Base-by-base conservation (phyloP, 192 early-diverging fungal species). In the Linnemannia zychae region DNA sequence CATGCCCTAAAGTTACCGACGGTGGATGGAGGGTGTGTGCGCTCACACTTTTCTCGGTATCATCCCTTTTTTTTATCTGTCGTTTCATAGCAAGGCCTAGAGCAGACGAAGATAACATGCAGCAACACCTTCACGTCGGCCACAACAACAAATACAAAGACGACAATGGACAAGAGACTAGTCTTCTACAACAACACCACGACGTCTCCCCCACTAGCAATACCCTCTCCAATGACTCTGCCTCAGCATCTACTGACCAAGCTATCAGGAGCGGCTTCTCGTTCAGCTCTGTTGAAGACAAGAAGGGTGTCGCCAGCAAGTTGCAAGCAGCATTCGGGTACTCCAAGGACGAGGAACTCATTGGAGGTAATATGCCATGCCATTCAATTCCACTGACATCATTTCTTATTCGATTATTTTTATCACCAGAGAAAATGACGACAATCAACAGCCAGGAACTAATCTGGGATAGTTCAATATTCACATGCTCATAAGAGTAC, bases 401-500 rank as follows among this genome's bases (percentile, higher is more conserved):
- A 69, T 69, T 22, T 4, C 28, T n/a, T n/a, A 22, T 69, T 18
- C 20, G 17, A 40, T 36, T 50, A 34, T 52, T 50, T 31, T 31
- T 24, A 13, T 24, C 15, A n/a, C 11, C 12, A 31, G 12, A 15
- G 24, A 3, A 13, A 11, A 60, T 24, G n/a, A 60, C 53, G n/a
- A 60, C 53, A 7, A 63, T 31, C 40, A 24, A n/a, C 57, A 63
- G 3, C 17, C 57, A 2, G 28, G 57, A 28, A 63, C 57, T 63
- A 63, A 63, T 11, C 53, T 12, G n/a, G n/a, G n/a, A n/a, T 28
- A 11, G 15, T 31, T 40, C 20, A 13, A 33, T 31, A 44, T 44
- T 20, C 12, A 48, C 40, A 0, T 22, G 50, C 1, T 36, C 13
- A 33, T 57, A 71, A 92, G 93, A 94, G 49, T 94, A 88, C 87